phyloP scores from a whole-genome alignment of 73 alveolate species.

The Paramecium tetraurelia region DNA sequence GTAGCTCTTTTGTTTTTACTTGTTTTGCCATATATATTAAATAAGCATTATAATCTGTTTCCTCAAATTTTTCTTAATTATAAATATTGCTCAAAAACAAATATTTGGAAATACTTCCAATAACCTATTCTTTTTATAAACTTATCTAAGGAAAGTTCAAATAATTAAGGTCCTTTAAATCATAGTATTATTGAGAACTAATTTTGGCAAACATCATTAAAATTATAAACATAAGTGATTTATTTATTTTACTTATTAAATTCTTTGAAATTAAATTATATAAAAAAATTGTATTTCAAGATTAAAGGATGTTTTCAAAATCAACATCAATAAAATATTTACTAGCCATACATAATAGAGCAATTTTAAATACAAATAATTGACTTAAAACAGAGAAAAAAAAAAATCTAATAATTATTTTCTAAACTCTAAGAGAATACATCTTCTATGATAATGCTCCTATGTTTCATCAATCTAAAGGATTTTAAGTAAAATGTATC shows the following conservation, averaged over 20 bases:
- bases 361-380: too few relatives aligned
- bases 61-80: not conserved
- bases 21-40: not conserved
- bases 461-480: too few relatives aligned
- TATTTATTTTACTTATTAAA: not conserved
- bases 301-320: not conserved
- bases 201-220: not conserved
- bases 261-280: not conserved
- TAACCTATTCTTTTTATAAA: not conserved
- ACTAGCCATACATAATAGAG: not conserved
- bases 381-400: not conserved
- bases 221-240: not conserved
- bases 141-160: not conserved
- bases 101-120: not conserved
- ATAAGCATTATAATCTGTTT: not conserved
- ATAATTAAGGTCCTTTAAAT: not conserved
- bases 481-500: too few relatives aligned
- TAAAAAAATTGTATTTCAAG: not conserved
- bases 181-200: not conserved
- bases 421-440: too few relatives aligned
- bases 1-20: not conserved
- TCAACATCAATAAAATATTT: not conserved
- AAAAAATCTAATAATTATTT: too few relatives aligned
- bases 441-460: too few relatives aligned
- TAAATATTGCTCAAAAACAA: not conserved